Base-by-base conservation (phyloP, 768 basidiomycete genomes). In the Stropharia rugosoannulata region DNA sequence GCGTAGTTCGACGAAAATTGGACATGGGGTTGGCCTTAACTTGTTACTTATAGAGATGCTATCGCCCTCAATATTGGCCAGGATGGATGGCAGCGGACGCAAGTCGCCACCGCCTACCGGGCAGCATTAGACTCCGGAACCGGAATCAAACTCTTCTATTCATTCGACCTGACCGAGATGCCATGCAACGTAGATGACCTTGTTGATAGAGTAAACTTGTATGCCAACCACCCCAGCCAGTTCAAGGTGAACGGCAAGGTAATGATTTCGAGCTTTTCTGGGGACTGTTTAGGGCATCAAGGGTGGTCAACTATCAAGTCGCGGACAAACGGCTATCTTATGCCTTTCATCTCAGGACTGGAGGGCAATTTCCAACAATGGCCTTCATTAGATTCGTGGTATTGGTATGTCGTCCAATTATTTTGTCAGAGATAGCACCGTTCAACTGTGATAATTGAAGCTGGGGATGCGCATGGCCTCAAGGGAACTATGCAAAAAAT, bases 401-500 rank as follows among this genome's bases (percentile, higher is more conserved):
- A 72, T 62, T 80, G 79, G 77, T 79, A 53, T 54, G 76, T 66
- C 6, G 40, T 19, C 12, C 15, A 6, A 19, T 12, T 22, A 22
- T 32, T 40, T 3, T 25, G 13, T 25, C 5, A 2, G 37, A 36
- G 36, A 2, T 0, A 11, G 38, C 19, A 0, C 19, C 15, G 22
- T 25, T 41, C 36, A 27, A 12, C 9, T 9, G 36, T 19, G 13
- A 43, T 52, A 35, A 43, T 44, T 37, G 16, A 52, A 37, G 77
- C 71, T 85, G 84, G 83, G 83, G 84, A 65, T 79, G 81, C 65
- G 84, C 81, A 5, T 87, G 84, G 83, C 84, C 84, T 0, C 73
- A 80, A 58, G 75, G 79, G 0, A 66, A 79, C 55, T 61, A 63
- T 12, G 70, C 72, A 5, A 78, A 80, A 62, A 76, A 68, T 39